A percentile compares a stretch with the other conserved stretches of the same genome.
These are phyloP conservation scores for Leptographium procerum DNA, from an alignment of 2,329 filamentous ascomycete species.

Conservation along the genomic window DNA sequence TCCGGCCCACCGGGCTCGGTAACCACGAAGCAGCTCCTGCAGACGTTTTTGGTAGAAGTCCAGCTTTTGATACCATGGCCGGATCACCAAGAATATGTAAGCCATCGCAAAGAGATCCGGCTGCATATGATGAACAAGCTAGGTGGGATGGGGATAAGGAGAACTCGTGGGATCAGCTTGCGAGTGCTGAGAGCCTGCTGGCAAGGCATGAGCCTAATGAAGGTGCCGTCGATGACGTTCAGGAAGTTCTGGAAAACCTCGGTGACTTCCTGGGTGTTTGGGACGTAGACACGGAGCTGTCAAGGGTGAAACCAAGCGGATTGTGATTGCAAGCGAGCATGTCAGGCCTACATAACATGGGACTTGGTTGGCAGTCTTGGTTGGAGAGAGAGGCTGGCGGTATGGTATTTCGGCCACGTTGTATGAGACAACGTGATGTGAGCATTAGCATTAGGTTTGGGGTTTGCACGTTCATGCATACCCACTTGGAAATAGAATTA, in stretches of 20 bases:
- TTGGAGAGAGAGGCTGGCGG: neutral
- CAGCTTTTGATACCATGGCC: neutral
- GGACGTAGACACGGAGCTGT: slow-evolving; percentile 26
- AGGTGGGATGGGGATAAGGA: neutral
- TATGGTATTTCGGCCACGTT: neutral
- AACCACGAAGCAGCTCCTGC: too few species aligned
- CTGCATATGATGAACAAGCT: neutral
- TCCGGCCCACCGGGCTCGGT: neutral
- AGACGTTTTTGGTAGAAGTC: neutral
- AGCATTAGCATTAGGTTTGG: neutral
- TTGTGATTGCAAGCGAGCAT: neutral
- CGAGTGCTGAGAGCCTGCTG: neutral
- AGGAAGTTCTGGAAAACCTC: slow-evolving; percentile 33
- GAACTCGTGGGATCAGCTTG: neutral
- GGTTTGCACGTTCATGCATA: neutral
- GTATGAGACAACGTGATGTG: neutral
- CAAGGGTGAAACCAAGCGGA: slow-evolving; percentile 12
- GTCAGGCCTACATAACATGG: neutral
- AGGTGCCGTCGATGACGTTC: slow-evolving; percentile 27
- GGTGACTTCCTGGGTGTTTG: slow-evolving; percentile 31
- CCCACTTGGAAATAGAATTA: neutral
- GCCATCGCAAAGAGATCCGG: neutral
- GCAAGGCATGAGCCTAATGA: slow-evolving; percentile 3
- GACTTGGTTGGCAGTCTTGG: neutral
- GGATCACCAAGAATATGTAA: neutral